Evolutionary conservation across 2,329 filamentous ascomycete species (phyloP), one percentile per base, ranked within the genome.

Genomic region (Alternaria solani): DNA sequence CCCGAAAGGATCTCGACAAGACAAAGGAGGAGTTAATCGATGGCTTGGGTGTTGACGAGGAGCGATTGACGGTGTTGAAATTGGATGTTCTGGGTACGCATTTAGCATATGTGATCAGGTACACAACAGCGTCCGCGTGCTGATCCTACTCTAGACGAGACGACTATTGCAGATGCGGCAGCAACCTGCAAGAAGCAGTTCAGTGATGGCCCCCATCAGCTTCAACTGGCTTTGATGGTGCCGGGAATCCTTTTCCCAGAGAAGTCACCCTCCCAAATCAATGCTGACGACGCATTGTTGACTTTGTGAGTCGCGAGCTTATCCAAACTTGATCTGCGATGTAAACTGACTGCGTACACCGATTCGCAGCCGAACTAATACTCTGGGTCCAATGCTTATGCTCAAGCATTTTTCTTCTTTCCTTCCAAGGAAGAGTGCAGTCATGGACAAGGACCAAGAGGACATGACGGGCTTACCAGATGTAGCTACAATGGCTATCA

Each of bases 201-300:
- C 75, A 84, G 86, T 0, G 51, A 60, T 2, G 42, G 52, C 1
- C 65, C 72, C 11, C 73, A 74, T 12, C 87, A 91, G 66, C 84
- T 95, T 12, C 90, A 88, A 61, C 84, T 94, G 43, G 87, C 87
- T 2, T 86, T 93, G 69, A 86, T 86, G 30, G 79, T 93, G 2
- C 90, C 92, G 0, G 92, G 92, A 0, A 82, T 94, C 38, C 84
- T 95, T 11, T 84, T 86, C 67, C 87, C 91, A 0, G 92, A 96
- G 74, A 93, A 90, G 75, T 87, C 87, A 1, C 90, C 89, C 0
- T 68, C 78, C 0, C 88, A 91, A 69, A 85, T 95, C 57, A 81
- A 89, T 59, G 84, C 86, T 59, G 82, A 81, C 20, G 75, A 82
- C 36, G 87, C 90, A 18, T 80, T 91, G n/a, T 80, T 87, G 46